Conservation (phyloP, 495 filamentous ascomycete genomes). For the Aspergillus saccharolyticus region DNA sequence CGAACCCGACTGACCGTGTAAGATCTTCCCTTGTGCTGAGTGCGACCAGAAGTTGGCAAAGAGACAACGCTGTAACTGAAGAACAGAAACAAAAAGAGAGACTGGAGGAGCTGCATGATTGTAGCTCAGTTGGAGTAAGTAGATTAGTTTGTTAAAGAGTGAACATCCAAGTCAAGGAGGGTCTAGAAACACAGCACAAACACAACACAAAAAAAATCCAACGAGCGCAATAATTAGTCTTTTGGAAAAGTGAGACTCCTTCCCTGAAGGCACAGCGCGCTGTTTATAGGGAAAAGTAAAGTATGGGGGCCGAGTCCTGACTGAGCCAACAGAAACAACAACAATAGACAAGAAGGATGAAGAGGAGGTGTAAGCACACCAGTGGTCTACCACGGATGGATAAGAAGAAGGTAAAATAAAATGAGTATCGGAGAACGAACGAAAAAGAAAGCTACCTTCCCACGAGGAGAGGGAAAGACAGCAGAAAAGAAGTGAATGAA, state of each 20-base stretch:
- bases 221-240: conserved; percentile 2
- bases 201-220: not conserved
- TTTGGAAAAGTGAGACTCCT: not conserved
- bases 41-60: conserved; percentile 22
- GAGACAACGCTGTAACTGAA: conserved; percentile 38
- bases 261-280: not conserved
- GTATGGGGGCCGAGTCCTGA: conserved; percentile 5
- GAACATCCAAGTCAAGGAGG: not conserved
- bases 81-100: conserved; percentile 25
- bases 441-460: not conserved
- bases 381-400: not conserved
- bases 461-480: not conserved
- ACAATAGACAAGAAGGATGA: not conserved
- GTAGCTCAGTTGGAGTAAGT: not conserved
- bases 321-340: not conserved
- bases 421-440: not conserved
- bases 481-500: not conserved
- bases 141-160: conserved; percentile 1
- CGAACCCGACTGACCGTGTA: conserved; percentile 58
- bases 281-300: conserved; percentile 1
- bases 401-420: not conserved
- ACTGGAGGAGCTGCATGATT: conserved; percentile 29
- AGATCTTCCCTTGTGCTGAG: conserved; percentile 32
- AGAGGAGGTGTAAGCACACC: not conserved
- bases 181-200: not conserved